Base-by-base conservation (phyloP, 371 early-diverging fungal genomes). In the Mortierella sp. region DNA sequence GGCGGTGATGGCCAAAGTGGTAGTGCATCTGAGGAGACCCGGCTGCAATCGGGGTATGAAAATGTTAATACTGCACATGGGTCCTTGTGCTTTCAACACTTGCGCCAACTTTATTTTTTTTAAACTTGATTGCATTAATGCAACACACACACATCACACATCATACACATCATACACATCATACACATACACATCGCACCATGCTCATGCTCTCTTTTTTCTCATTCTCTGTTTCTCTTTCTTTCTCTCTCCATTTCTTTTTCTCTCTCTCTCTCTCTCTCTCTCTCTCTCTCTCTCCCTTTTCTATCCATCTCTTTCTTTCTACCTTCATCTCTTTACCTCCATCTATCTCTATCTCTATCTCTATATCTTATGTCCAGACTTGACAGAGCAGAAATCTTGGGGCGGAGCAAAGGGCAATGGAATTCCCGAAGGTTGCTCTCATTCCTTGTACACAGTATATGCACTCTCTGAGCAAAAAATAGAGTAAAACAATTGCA, bases 91-190 rank as follows among this genome's bases (percentile, higher is more conserved):
- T 52, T 52, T 52, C 19, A 10, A 36, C 13, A 11, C 38, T 40
- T 11, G 19, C 38, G 59, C 7, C 33, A 62, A 62, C 62, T 62
- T 45, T 62, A 43, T 28, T 62, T 62, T 43, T 62, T 36, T 40
- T 62, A 43, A 43, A 22, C 36, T 62, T 62, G 62, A 62, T 62
- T 62, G 62, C 62, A 62, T 62, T 43, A 10, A 62, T 6, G 62
- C 45, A 62, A 11, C 62, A 43, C 43, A 9, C 8, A 7, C 52
- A 52, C 13, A 19, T n/a, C 52, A 16, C 7, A 16, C 52, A 52
- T n/a, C 52, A n/a, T 21, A 2, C 9, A 11, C 43, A 43, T n/a
- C 15, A 15, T 15, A 15, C 43, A 43, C 13, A 43, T n/a, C 43
- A 9, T 2, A 43, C 15, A 43, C 9, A 43, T 11, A 43, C 2